These are phyloP conservation scores for Aspergillus texensis DNA, from an alignment of 2,329 filamentous ascomycete genomes.

Conservation along the genomic window DNA sequence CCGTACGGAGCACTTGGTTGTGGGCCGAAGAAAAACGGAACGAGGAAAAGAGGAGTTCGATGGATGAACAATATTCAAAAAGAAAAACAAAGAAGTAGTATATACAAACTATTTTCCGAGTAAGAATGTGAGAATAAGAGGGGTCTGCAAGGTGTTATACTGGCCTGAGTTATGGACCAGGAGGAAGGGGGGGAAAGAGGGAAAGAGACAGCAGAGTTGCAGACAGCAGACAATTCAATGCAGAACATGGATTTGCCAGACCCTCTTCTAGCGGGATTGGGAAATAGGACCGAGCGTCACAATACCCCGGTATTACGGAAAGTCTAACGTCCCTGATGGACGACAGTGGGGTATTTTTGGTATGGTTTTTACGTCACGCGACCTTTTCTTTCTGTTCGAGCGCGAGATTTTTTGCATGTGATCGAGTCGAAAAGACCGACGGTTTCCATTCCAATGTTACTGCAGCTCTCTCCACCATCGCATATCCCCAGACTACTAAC, in stretches of 20 bases:
- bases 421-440: slow-evolving; percentile 31
- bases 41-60: neutral
- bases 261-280: slow-evolving; percentile 11
- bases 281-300: slow-evolving; percentile 22
- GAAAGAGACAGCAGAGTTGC: too few relatives aligned
- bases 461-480: slow-evolving; percentile 17
- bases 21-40: neutral
- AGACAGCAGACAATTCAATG: neutral
- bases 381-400: slow-evolving; percentile 16
- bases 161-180: neutral
- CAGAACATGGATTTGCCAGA: neutral
- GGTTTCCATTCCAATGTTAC: slow-evolving; percentile 25
- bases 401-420: slow-evolving; percentile 38
- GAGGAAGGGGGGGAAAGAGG: neutral
- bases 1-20: neutral
- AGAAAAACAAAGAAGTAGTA: neutral
- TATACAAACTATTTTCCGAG: neutral
- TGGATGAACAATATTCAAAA: neutral
- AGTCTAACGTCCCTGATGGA: neutral
- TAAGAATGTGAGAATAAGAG: neutral
- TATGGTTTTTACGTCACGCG: slow-evolving; percentile 40
- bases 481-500: slow-evolving; percentile 26
- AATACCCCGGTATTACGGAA: slow-evolving; percentile 15
- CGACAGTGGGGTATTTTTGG: slow-evolving; percentile 24
- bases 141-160: neutral